A percentile compares a stretch with the other conserved stretches of the same genome.
Evolutionary conservation across 495 filamentous ascomycete species (phyloP).

Genomic region (Delitschia confertaspora): DNA sequence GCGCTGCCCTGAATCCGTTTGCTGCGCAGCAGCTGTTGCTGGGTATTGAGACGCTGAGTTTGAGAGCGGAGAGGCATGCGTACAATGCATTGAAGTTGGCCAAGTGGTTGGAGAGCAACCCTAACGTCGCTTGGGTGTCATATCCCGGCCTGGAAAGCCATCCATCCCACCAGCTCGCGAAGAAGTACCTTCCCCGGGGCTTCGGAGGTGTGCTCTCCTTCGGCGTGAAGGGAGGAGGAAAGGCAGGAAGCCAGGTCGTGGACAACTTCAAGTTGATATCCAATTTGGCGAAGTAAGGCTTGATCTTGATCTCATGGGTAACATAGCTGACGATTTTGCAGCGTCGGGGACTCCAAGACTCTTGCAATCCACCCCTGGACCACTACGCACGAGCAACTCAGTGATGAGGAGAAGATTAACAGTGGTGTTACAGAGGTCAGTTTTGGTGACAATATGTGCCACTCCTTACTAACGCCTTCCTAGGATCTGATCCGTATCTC

Average conservation of each 20-base stretch:
- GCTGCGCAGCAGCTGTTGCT: slow-evolving; percentile 89
- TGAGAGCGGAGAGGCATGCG: slow-evolving; percentile 82
- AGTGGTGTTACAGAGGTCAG: slow-evolving; percentile 74
- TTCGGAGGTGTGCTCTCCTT: slow-evolving; percentile 91
- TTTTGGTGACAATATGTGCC: background rate
- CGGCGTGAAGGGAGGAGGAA: slow-evolving; percentile 80
- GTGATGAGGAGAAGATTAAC: slow-evolving; percentile 67
- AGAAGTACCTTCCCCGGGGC: slow-evolving; percentile 81
- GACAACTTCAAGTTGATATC: slow-evolving; percentile 93
- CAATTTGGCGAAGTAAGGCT: slow-evolving; percentile 63
- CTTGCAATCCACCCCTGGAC: slow-evolving; percentile 94
- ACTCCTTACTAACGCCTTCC: slow-evolving; percentile 6
- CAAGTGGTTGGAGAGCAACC: slow-evolving; percentile 72
- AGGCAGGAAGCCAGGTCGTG: slow-evolving; percentile 75
- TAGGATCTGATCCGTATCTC: slow-evolving; percentile 89
- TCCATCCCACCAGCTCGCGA: slow-evolving; percentile 66
- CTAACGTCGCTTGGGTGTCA: slow-evolving; percentile 84
- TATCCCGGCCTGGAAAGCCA: slow-evolving; percentile 87
- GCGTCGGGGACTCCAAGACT: slow-evolving; percentile 68
- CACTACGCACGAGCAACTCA: slow-evolving; percentile 92
- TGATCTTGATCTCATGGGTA: background rate
- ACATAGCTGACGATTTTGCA: slow-evolving; percentile 18
- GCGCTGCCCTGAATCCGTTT: slow-evolving; percentile 80
- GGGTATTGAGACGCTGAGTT: slow-evolving; percentile 80
- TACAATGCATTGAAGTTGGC: slow-evolving; percentile 76